These are phyloP conservation scores for Tylopilus sp. DNA, from an alignment of 768 basidiomycete species.

Conservation along the genomic window DNA sequence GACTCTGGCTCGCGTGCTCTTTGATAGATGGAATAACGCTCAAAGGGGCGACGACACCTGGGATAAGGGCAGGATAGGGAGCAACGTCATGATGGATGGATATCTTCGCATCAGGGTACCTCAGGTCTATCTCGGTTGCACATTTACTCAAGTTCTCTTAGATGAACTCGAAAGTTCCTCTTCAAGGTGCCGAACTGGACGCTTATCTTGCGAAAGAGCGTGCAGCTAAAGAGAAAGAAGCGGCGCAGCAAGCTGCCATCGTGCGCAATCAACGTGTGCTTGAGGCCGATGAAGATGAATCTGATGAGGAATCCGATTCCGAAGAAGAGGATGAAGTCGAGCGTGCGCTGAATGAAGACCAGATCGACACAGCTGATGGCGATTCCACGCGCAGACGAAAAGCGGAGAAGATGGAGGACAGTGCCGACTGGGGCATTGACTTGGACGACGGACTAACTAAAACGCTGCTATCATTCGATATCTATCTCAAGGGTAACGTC, in stretches of 20 bases:
- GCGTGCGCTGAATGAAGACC: constrained; percentile 49
- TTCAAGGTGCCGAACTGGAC: constrained; percentile 87
- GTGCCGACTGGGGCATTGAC: constrained; percentile 67
- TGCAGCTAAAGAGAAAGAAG: constrained; percentile 75
- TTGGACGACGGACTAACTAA: constrained; percentile 73
- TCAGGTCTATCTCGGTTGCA: constrained; percentile 1
- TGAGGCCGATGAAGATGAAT: constrained; percentile 92
- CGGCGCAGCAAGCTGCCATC: constrained; percentile 79
- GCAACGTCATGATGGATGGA: constrained; percentile 79
- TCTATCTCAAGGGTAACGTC: constrained; percentile 96
- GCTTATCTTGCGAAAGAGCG: constrained; percentile 74
- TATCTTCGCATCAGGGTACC: constrained; percentile 61
- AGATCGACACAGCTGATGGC: constrained; percentile 43
- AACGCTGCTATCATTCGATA: constrained; percentile 86
- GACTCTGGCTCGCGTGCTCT: constrained; percentile 74
- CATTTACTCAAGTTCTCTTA: constrained; percentile 28
- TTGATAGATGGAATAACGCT: constrained; percentile 79
- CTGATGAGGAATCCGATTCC: constrained; percentile 63
- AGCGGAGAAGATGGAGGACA: constrained; percentile 47
- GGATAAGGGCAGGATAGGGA: constrained; percentile 88
- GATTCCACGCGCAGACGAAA: constrained; percentile 38
- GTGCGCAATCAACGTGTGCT: constrained; percentile 84
- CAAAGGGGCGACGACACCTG: constrained; percentile 83
- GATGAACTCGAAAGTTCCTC: constrained; percentile 87
- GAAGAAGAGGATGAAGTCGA: constrained; percentile 60